Base-by-base conservation (phyloP, 371 early-diverging fungal species). In the Apophysomyces ossiformis region DNA sequence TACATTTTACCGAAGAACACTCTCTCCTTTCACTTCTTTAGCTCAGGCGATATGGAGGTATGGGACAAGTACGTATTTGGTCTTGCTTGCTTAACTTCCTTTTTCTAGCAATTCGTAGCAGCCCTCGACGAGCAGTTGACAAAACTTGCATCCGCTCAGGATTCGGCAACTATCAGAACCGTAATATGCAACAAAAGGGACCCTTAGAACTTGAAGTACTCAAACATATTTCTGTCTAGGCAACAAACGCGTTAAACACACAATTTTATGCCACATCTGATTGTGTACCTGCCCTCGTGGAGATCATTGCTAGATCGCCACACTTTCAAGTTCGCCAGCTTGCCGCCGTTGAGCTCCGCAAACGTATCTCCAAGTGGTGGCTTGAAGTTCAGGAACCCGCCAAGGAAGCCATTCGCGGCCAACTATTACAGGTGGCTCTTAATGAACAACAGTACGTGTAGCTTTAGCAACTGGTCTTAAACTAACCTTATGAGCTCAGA, bases 261-360 rank as follows among this genome's bases (percentile, higher is more conserved):
- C 84, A 93, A 72, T 92, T 77, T 70, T 93, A 89, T 73, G 78
- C 73, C 37, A 78, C 76, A 5, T 61, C 86, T 16, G 73, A 79
- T 18, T 92, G 94, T 69, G 81, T 93, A n/a, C 90, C 93, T 59
- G 92, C 91, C 18, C 79, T 92, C 45, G 78, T 87, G 21, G 80
- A 89, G 54, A 87, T 93, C 61, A 79, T 91, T 61, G 72, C 78
- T 64, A 81, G 81, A 15, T 87, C 87, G 39, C 73, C 83, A 47
- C 83, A 88, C 36, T 75, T 76, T 58, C 83, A 83, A 69, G 80
- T 95, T 41, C 91, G 95, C 58, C 95, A 95, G 76, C 78, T 96
- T 43, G 93, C 95, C 37, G 92, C 95, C 7, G 94, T 96, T 37
- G 96, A 96, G 81, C 86, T 92, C 61, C 88, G 93, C 69, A 96